phyloP scores from a whole-genome alignment of 306 rosid genomes.

The Psophocarpus tetragonolobus region DNA sequence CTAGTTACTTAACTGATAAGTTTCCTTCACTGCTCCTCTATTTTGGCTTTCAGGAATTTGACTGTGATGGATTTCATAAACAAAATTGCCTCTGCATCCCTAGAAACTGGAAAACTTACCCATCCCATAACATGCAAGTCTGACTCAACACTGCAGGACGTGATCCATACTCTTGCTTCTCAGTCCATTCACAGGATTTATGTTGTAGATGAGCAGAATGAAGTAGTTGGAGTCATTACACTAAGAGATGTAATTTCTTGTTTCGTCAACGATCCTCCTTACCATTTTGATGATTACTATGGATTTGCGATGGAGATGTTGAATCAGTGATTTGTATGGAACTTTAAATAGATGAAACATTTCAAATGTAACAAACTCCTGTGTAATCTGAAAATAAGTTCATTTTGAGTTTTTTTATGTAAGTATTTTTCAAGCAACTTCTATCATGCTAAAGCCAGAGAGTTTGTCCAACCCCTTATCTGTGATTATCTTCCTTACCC shows the following conservation, averaged over 20 bases:
- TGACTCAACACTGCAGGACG: constrained; percentile 59
- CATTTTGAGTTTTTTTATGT: constrained; percentile 13
- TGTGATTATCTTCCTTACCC: constrained; percentile 52
- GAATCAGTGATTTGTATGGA: constrained; percentile 40
- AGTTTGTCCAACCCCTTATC: constrained; percentile 55
- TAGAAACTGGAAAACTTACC: constrained; percentile 44
- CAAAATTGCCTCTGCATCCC: constrained; percentile 43
- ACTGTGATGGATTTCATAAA: constrained; percentile 70
- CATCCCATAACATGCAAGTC: constrained; percentile 72
- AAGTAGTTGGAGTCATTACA: constrained; percentile 72
- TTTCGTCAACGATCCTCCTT: constrained; percentile 75
- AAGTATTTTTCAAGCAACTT: constrained; percentile 44
- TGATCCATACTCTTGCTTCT: constrained; percentile 72
- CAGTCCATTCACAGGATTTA: constrained; percentile 80
- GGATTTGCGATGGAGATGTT: constrained; percentile 72
- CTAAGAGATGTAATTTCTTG: constrained; percentile 94
- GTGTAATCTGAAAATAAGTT: constrained; percentile 28
- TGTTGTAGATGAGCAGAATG: constrained; percentile 53
- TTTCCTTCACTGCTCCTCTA: constrained; percentile 9
- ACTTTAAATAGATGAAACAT: constrained; percentile 4
- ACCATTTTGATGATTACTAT: constrained; percentile 64
- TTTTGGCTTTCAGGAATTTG: constrained; percentile 62
- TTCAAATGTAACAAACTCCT: constrained; percentile 28
- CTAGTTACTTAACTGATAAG: constrained; percentile 22
- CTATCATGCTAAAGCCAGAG: constrained; percentile 63